Percentiles rank a stretch among this genome's conserved stretches.
These are phyloP conservation scores for Rhododendron vialii DNA, from an alignment of 148 eudicot species.

Conservation along the genomic window DNA sequence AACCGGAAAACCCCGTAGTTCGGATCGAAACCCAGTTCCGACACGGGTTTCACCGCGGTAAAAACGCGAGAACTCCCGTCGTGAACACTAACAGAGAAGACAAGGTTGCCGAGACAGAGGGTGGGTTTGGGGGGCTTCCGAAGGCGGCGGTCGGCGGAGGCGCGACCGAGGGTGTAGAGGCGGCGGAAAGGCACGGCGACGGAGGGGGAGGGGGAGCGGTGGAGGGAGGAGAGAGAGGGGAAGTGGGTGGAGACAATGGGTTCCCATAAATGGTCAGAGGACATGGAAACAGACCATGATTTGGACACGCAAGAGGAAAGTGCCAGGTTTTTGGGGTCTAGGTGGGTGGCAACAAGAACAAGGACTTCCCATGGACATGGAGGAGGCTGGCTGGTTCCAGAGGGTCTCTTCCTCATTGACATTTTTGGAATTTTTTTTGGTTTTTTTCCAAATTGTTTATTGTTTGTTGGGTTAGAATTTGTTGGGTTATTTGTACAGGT, in stretches of 20 bases:
- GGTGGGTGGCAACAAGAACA: slow-evolving; percentile 40
- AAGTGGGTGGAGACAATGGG: slow-evolving; percentile 45
- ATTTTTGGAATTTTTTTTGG: background rate
- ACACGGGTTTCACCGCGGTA: slow-evolving; percentile 27
- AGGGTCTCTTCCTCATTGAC: background rate
- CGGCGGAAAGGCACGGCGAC: slow-evolving; percentile 28
- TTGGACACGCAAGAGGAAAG: slow-evolving; percentile 52
- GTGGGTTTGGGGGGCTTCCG: slow-evolving; percentile 33
- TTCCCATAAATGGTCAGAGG: slow-evolving; percentile 62
- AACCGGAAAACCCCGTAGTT: slow-evolving; percentile 47
- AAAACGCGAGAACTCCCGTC: background rate
- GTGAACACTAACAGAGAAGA: slow-evolving; percentile 36
- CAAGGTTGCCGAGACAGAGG: slow-evolving; percentile 33
- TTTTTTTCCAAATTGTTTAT: background rate
- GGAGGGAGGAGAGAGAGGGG: slow-evolving; percentile 48
- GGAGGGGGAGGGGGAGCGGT: background rate
- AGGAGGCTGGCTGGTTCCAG: slow-evolving; percentile 20
- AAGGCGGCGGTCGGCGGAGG: slow-evolving; percentile 34
- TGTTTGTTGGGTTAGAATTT: background rate
- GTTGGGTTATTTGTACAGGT: background rate
- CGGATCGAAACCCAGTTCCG: slow-evolving; percentile 25
- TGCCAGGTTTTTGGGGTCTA: slow-evolving; percentile 63
- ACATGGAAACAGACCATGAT: slow-evolving; percentile 47
- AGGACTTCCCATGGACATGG: slow-evolving; percentile 51
- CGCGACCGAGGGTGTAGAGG: slow-evolving; percentile 45